phyloP scores from a whole-genome alignment of 306 rosid species.

The Gillenia trifoliata region DNA sequence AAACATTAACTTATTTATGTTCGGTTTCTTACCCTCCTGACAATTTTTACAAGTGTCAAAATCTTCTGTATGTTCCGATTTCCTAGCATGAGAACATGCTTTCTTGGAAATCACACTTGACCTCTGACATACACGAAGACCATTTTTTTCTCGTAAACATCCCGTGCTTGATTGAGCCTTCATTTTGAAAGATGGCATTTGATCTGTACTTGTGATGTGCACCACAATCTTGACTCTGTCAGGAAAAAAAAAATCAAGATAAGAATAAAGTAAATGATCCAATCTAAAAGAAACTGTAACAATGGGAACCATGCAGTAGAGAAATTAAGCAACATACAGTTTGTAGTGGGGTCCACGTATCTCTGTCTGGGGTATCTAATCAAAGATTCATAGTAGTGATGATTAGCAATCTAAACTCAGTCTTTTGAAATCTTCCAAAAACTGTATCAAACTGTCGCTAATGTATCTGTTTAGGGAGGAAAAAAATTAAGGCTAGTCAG shows the following conservation, averaged over 20 bases:
- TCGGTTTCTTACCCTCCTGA: slow-evolving; percentile 51
- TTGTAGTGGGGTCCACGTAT: neutral
- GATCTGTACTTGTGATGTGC: slow-evolving; percentile 48
- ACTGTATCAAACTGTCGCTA: neutral
- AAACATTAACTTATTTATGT: slow-evolving; percentile 5
- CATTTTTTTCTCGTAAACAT: slow-evolving; percentile 71
- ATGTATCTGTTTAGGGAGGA: neutral
- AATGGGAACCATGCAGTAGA: neutral
- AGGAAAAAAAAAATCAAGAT: slow-evolving; percentile 10
- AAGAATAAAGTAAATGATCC: neutral
- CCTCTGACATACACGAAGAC: slow-evolving; percentile 68
- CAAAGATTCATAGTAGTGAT: neutral
- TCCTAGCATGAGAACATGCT: slow-evolving; percentile 43
- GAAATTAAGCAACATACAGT: neutral
- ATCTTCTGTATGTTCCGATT: slow-evolving; percentile 46
- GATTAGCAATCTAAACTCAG: neutral
- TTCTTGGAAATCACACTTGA: slow-evolving; percentile 74
- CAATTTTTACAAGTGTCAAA: slow-evolving; percentile 46
- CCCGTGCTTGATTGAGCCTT: slow-evolving; percentile 70
- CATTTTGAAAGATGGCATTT: slow-evolving; percentile 98
- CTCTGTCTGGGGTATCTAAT: neutral
- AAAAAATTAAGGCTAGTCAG: neutral
- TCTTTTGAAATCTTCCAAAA: neutral
- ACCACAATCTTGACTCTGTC: slow-evolving; percentile 41
- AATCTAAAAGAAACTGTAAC: slow-evolving; percentile 1